Conservation (phyloP, 2,329 filamentous ascomycete genomes). For the Dactylellina leptospora region DNA sequence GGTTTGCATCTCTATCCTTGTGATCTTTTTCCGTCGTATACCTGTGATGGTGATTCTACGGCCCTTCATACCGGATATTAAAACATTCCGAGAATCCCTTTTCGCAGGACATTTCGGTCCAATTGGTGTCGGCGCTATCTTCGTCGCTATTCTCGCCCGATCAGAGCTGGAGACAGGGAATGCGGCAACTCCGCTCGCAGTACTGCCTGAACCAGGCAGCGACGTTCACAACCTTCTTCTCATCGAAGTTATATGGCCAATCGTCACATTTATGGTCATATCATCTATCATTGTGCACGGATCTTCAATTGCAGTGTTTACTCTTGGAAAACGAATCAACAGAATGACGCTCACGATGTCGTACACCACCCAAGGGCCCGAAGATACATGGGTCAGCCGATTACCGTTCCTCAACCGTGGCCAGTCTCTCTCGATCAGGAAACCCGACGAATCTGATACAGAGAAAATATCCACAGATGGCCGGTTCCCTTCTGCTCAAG, state of each 20-base stretch:
- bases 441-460: slow-evolving; percentile 70
- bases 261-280: slow-evolving; percentile 92
- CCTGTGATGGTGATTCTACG: slow-evolving; percentile 93
- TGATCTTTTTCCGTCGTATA: slow-evolving; percentile 94
- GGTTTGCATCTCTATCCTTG: slow-evolving; percentile 90
- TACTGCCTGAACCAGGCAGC: slow-evolving; percentile 66
- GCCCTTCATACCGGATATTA: slow-evolving; percentile 92
- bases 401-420: slow-evolving; percentile 84
- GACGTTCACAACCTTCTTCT: slow-evolving; percentile 72
- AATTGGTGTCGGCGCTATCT: slow-evolving; percentile 95
- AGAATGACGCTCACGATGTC: slow-evolving; percentile 77
- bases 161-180: slow-evolving; percentile 82
- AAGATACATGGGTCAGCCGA: slow-evolving; percentile 93
- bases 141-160: slow-evolving; percentile 88
- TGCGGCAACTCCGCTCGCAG: slow-evolving; percentile 75
- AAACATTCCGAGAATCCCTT: slow-evolving; percentile 95
- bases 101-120: slow-evolving; percentile 98
- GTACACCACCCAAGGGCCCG: slow-evolving; percentile 91
- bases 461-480: slow-evolving; percentile 64
- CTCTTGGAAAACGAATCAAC: slow-evolving; percentile 96
- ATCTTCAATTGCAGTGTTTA: slow-evolving; percentile 98
- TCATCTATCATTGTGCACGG: slow-evolving; percentile 94
- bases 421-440: slow-evolving; percentile 76
- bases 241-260: slow-evolving; percentile 91
- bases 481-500: slow-evolving; percentile 73